Conservation (phyloP, 108 stramenopile genomes). For the Nitzschia inconspicua region DNA sequence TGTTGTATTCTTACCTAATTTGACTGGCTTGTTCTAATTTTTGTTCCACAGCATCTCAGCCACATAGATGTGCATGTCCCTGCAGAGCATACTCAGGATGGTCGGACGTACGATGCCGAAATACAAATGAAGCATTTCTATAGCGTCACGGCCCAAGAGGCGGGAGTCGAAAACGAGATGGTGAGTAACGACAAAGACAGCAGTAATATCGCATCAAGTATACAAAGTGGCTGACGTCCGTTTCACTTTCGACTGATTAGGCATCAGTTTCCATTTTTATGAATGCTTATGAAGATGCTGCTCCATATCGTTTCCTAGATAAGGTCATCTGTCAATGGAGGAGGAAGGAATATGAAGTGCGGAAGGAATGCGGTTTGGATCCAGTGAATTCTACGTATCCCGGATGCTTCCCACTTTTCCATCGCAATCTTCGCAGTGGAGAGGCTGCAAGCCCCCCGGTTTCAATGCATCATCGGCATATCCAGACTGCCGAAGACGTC, state of each 20-base stretch:
- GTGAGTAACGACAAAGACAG: slow-evolving; percentile 12
- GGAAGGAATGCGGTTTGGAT: slow-evolving; percentile 33
- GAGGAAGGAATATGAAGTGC: slow-evolving; percentile 33
- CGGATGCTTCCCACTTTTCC: slow-evolving; percentile 22
- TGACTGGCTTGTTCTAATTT: no score
- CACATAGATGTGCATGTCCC: slow-evolving; percentile 42
- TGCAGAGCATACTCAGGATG: slow-evolving; percentile 46
- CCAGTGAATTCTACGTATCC: slow-evolving; percentile 22
- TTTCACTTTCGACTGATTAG: no score
- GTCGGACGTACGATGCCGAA: slow-evolving; percentile 47
- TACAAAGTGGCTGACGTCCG: no score
- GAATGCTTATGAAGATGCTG: slow-evolving; percentile 24
- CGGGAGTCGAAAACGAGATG: slow-evolving; percentile 30
- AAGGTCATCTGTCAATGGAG: slow-evolving; percentile 53
- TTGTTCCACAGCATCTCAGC: no score
- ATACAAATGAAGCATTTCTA: slow-evolving; percentile 37
- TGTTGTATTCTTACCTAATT: no score
- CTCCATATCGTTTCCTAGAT: slow-evolving; percentile 32
- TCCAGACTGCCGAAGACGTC: slow-evolving; percentile 9
- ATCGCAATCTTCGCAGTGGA: slow-evolving; percentile 1
- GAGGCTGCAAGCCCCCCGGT: not conserved
- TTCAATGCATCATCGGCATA: slow-evolving; percentile 3
- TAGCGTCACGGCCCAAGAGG: not conserved
- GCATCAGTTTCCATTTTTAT: slow-evolving; percentile 38
- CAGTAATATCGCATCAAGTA: no score